Conservation (phyloP, 495 filamentous ascomycete genomes). For the Talaromyces thailandensis region DNA sequence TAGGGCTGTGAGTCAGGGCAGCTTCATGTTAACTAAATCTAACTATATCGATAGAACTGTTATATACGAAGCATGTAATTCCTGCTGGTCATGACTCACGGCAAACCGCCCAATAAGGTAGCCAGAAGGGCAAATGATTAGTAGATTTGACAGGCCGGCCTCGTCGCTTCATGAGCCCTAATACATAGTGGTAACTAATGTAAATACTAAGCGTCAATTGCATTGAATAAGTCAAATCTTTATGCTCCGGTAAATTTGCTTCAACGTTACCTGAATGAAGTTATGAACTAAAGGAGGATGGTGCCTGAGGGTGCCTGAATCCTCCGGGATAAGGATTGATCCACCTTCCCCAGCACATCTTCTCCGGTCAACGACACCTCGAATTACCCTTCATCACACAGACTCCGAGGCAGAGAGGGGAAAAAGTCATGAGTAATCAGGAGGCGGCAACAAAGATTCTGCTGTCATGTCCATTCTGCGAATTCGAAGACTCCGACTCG, state of each 20-base stretch:
- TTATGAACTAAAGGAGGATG: not conserved
- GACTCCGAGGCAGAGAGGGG: not conserved
- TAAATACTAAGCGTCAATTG: not conserved
- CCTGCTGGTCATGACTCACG: not conserved
- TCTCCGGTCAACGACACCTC: not conserved
- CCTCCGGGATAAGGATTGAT: not conserved
- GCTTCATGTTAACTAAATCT: not conserved
- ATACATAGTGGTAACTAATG: not conserved
- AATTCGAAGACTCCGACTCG: conserved; percentile 39
- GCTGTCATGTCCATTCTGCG: conserved; percentile 45
- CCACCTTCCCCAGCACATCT: not conserved
- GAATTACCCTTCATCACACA: not conserved
- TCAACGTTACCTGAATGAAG: not conserved
- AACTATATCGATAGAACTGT: not conserved
- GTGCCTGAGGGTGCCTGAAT: not conserved
- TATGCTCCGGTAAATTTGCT: not conserved
- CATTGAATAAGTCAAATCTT: not conserved
- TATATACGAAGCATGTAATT: not conserved
- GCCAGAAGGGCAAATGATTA: not conserved
- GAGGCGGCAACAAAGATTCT: conserved; percentile 5
- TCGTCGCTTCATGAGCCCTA: not conserved
- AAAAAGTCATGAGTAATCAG: conserved; percentile 1
- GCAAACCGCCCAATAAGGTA: not conserved
- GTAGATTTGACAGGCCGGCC: not conserved
- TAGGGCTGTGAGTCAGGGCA: not conserved